Percentiles rank a stretch among this genome's conserved stretches.
phyloP scores from a whole-genome alignment of 345 rosid species.

The Cochlearia excelsa region DNA sequence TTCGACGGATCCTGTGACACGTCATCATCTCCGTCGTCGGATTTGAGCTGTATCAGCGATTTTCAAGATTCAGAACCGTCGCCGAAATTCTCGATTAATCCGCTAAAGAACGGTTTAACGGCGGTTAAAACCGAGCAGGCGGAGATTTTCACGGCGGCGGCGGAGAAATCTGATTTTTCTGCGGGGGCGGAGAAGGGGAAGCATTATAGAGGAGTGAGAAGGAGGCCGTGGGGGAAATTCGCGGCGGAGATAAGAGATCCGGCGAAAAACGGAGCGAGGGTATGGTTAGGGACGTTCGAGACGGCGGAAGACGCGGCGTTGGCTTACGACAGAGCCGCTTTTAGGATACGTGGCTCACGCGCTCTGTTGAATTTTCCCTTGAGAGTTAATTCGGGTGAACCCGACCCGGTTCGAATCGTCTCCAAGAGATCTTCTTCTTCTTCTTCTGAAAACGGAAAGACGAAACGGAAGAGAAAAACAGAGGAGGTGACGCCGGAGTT shows the following conservation, averaged over 20 bases:
- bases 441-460: slow-evolving; percentile 42
- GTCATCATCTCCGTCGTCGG: slow-evolving; percentile 46
- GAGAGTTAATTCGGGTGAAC: slow-evolving; percentile 87
- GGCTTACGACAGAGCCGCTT: slow-evolving; percentile 94
- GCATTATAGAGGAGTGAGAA: slow-evolving; percentile 94
- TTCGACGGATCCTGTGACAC: slow-evolving; percentile 45
- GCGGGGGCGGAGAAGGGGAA: slow-evolving; percentile 54
- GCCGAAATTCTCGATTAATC: background rate
- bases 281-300: slow-evolving; percentile 96
- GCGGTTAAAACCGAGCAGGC: slow-evolving; percentile 36
- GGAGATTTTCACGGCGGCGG: background rate
- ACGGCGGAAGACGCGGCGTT: slow-evolving; percentile 97
- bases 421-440: slow-evolving; percentile 52
- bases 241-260: slow-evolving; percentile 99
- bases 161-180: slow-evolving; percentile 7
- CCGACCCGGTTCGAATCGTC: slow-evolving; percentile 83
- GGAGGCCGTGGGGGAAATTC: slow-evolving; percentile 97
- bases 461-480: slow-evolving; percentile 62
- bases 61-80: slow-evolving; percentile 10
- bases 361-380: slow-evolving; percentile 86
- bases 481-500: slow-evolving; percentile 13
- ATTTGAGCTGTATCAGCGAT: slow-evolving; percentile 24
- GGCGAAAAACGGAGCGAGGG: slow-evolving; percentile 94
- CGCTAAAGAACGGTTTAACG: slow-evolving; percentile 7
- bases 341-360: slow-evolving; percentile 89